Conservation (phyloP, 306 rosid species). For the Purshia tridentata region DNA sequence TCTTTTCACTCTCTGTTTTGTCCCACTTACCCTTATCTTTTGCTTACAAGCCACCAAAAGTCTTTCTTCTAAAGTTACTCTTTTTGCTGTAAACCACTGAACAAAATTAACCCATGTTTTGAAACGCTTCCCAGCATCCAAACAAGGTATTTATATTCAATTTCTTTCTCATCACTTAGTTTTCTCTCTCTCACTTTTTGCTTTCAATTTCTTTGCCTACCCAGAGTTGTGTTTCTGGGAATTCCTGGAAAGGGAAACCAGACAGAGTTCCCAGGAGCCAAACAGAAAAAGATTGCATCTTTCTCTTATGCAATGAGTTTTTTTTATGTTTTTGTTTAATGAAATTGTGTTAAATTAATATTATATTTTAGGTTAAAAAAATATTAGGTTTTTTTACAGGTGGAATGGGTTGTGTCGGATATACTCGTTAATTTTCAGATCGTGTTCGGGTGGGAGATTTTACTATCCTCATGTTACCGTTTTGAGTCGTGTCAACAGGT, state of each 20-base stretch:
- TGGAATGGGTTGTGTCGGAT: no score
- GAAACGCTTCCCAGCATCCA: slow-evolving; percentile 32
- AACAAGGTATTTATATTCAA: slow-evolving; percentile 39
- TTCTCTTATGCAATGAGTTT: slow-evolving; percentile 2
- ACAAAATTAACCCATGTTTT: slow-evolving; percentile 36
- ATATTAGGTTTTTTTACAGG: no score
- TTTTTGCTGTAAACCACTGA: background rate
- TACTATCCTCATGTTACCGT: no score
- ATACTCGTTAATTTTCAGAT: no score
- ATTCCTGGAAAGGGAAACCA: background rate
- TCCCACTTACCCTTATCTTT: background rate
- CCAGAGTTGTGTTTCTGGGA: background rate
- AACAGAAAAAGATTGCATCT: background rate
- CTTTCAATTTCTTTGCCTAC: background rate
- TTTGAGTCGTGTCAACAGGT: no score
- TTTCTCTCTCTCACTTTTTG: background rate
- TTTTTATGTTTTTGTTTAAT: no score
- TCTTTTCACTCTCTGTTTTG: background rate
- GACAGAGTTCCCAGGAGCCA: slow-evolving; percentile 2
- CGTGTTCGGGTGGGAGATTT: no score
- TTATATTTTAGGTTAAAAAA: no score
- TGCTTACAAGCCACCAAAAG: background rate
- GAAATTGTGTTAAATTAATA: no score
- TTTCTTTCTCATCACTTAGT: background rate
- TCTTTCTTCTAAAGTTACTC: background rate